Percentiles rank a stretch among this genome's conserved stretches.
Conservation (phyloP, 176 grass and related monocot genomes). For the Musa schizocarpa region DNA sequence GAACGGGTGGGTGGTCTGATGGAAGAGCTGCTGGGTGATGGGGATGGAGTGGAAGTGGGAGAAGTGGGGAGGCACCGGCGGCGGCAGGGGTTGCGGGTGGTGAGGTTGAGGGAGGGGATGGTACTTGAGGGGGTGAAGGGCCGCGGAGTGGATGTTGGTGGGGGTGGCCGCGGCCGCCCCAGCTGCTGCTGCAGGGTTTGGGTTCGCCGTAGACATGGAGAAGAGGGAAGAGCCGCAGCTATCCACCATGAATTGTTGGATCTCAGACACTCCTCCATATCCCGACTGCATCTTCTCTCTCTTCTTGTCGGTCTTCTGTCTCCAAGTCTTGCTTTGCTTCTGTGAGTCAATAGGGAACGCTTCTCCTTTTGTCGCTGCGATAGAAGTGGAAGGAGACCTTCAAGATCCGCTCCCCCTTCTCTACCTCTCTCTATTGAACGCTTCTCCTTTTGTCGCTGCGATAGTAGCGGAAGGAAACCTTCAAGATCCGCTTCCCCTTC, state of each 20-base stretch:
- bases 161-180: no score
- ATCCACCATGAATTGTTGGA: slow-evolving; percentile 26
- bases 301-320: not conserved
- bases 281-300: slow-evolving; percentile 16
- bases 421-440: no score
- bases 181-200: not conserved
- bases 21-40: slow-evolving; percentile 19
- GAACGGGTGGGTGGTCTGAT: slow-evolving; percentile 9
- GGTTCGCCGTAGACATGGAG: slow-evolving; percentile 18
- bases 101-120: slow-evolving; percentile 8
- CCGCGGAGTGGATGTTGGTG: not conserved
- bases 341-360: not conserved
- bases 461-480: no score
- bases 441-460: not conserved
- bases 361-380: not conserved
- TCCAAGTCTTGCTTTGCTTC: not conserved
- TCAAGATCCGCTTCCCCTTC: no score
- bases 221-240: slow-evolving; percentile 5
- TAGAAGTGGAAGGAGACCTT: no score
- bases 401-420: no score
- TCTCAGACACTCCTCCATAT: slow-evolving; percentile 23
- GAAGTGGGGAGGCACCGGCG: not conserved
- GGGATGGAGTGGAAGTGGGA: slow-evolving; percentile 1
- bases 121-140: slow-evolving; percentile 13
- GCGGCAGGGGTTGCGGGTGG: not conserved